Base-by-base conservation (phyloP, 2,329 filamentous ascomycete species). In the Lanzia echinophila region DNA sequence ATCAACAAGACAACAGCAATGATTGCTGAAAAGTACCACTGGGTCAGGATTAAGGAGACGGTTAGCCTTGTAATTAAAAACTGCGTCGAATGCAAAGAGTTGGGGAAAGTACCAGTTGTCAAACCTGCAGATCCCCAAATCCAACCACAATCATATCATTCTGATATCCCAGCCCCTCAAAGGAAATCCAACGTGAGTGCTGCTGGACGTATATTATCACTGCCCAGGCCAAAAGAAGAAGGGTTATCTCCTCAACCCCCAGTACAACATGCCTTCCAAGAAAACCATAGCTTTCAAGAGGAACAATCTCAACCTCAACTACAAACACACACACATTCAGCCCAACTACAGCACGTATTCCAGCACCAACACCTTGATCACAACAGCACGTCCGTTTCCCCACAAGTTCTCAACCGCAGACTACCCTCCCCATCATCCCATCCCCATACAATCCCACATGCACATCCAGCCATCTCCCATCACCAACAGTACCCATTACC, bases 1-100 rank as follows among this genome's bases (percentile, higher is more conserved):
- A 97, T 97, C 76, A 99, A 99, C 76, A 96, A 96, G 75, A 97
- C 92, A 0, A 97, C 92, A 1, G 91, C 92, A 19, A 87, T 84
- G 19, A 96, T 99, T 65, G 90, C 92, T 11, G 89, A 96, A 68
- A 87, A 86, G 66, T 96, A 92, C 68, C 94, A 97, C 72, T 99
- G 94, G 94, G 91, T 95, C 46, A 83, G 92, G 57, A 97, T 97
- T 74, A 99, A 97, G 70, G 91, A 96, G 72, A 97, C 92, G 1
- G 94, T 96, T 58, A 94, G 87, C 68, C 85, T 92, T 68, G 91
- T 96, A 63, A 96, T 97, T 71, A 86, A 88, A 63, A 92, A 94
- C 65, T 99, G 94, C 71, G 73, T 80, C 7, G 86, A 95, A 68
- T 97, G 92, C 74, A 95, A 92, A 71, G 90, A 95, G 64, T 74